Percentiles rank a stretch among this genome's conserved stretches.
These are phyloP conservation scores for Lipomyces orientalis DNA, from an alignment of 805 yeast genomes.

Conservation along the genomic window DNA sequence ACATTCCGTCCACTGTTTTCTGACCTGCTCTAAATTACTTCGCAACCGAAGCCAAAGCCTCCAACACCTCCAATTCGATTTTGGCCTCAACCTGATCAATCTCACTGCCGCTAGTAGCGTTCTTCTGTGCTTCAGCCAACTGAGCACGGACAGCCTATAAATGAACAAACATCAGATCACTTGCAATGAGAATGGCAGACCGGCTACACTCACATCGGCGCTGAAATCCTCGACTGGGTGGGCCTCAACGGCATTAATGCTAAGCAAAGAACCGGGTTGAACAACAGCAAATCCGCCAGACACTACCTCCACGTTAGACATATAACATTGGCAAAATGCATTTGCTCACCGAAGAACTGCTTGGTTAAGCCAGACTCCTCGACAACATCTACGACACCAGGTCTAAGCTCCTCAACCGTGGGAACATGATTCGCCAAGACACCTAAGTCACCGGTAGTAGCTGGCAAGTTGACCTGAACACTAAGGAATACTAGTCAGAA, in stretches of 20 bases:
- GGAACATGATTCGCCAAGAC: conserved; percentile 97
- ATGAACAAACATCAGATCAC: not conserved
- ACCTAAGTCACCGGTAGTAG: conserved; percentile 95
- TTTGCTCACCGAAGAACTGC: conserved; percentile 64
- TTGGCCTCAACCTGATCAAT: conserved; percentile 91
- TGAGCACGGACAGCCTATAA: conserved; percentile 69
- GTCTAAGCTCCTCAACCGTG: conserved; percentile 91
- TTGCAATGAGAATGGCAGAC: not conserved
- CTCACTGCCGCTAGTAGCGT: conserved; percentile 76
- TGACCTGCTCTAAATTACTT: conserved; percentile 54
- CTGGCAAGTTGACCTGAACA: conserved; percentile 91
- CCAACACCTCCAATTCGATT: conserved; percentile 94
- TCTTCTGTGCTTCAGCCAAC: conserved; percentile 93
- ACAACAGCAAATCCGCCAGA: conserved; percentile 97
- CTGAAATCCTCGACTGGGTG: conserved; percentile 88
- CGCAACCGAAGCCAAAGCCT: conserved; percentile 85
- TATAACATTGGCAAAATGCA: no score
- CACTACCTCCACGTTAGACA: conserved; percentile 48
- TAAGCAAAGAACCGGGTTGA: conserved; percentile 88
- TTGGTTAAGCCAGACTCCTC: conserved; percentile 73
- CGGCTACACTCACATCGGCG: conserved; percentile 49
- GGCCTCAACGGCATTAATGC: conserved; percentile 94
- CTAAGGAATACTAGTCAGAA: conserved; percentile 39
- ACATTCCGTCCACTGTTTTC: not conserved
- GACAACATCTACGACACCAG: conserved; percentile 92